A percentile compares a stretch with the other conserved stretches of the same genome.
phyloP scores from a whole-genome alignment of 148 eudicot genomes.

The Amaranthus hypochondriacus region DNA sequence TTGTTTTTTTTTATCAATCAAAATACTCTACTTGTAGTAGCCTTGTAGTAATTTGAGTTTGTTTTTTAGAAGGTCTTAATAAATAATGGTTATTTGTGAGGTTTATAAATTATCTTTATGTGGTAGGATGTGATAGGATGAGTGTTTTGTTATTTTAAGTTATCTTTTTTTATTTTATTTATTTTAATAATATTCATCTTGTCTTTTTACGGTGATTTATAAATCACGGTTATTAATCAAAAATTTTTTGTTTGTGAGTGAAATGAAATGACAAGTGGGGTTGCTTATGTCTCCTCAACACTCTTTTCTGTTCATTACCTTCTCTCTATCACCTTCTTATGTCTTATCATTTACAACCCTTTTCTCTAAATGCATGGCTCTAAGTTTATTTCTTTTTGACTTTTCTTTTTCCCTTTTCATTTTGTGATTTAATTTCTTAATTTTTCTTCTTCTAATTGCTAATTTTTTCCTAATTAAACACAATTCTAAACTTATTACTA shows the following conservation, averaged over 20 bases:
- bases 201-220: too few species aligned
- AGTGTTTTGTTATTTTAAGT: too few species aligned
- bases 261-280: neutral
- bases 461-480: constrained; percentile 3
- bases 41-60: too few species aligned
- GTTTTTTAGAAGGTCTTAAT: too few species aligned
- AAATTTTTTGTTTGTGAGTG: too few species aligned
- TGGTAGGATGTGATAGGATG: too few species aligned
- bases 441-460: neutral
- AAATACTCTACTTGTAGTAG: neutral
- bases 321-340: neutral
- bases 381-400: neutral
- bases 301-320: neutral
- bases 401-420: neutral
- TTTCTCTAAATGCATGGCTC: constrained; percentile 16
- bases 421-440: constrained; percentile 27
- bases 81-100: too few species aligned
- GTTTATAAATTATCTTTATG: too few species aligned
- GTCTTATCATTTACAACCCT: neutral
- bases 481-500: too few species aligned
- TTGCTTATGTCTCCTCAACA: neutral
- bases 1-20: neutral
- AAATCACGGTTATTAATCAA: too few species aligned
- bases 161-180: too few species aligned
- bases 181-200: too few species aligned